Conservation (phyloP, 306 rosid genomes). For the Prinsepia uniflora region DNA sequence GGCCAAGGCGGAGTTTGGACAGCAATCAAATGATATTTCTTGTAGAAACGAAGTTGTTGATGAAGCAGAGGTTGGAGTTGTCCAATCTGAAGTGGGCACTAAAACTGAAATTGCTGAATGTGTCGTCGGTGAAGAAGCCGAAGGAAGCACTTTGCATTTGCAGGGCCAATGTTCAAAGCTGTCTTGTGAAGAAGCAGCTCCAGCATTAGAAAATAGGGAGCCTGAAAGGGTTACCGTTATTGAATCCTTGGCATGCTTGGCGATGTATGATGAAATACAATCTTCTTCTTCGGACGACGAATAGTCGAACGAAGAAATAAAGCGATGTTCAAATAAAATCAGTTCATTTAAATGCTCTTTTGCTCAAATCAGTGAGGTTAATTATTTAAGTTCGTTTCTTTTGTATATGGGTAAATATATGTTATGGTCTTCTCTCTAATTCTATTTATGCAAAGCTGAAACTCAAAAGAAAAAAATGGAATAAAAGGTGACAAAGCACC, state of each 20-base stretch:
- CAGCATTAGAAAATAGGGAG: constrained; percentile 38
- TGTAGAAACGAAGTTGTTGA: constrained; percentile 16
- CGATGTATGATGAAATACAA: constrained; percentile 58
- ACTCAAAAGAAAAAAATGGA: no score
- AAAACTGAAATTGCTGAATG: no score
- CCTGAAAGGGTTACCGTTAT: constrained; percentile 40
- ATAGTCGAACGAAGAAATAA: constrained; percentile 30
- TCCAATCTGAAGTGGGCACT: constrained; percentile 15
- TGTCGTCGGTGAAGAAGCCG: constrained; percentile 14
- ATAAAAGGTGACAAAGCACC: no score
- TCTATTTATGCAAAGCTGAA: no score
- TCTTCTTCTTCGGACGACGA: constrained; percentile 32
- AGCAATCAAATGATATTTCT: constrained; percentile 21
- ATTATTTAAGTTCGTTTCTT: no score
- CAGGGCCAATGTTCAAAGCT: constrained; percentile 57
- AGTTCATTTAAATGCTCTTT: background rate
- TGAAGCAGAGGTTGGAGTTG: constrained; percentile 9
- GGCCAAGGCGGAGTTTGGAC: constrained; percentile 24
- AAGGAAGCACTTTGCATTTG: constrained; percentile 53
- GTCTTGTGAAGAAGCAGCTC: constrained; percentile 41
- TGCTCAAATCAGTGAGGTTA: background rate
- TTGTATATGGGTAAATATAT: no score
- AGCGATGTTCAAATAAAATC: constrained; percentile 34
- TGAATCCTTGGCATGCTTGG: constrained; percentile 42
- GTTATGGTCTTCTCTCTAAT: no score